phyloP scores from a whole-genome alignment of 495 filamentous ascomycete species.

The Penicillium atrosanguineum region DNA sequence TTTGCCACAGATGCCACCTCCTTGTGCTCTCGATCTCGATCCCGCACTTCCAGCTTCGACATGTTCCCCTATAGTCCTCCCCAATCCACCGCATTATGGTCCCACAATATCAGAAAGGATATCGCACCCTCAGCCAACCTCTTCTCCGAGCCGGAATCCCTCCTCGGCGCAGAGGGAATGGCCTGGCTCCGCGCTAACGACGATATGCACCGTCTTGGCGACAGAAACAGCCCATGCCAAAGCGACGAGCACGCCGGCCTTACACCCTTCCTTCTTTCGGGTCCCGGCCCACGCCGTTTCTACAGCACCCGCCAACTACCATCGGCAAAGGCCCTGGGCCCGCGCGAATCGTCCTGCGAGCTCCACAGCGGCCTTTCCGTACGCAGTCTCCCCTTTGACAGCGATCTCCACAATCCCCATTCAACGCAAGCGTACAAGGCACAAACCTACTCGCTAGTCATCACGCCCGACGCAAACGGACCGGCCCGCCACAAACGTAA shows the following conservation, averaged over 20 bases:
- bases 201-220: constrained; percentile 3
- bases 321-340: not conserved
- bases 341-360: not conserved
- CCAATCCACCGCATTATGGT: constrained; percentile 8
- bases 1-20: constrained; percentile 8
- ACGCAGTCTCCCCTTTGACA: not conserved
- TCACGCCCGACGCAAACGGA: not conserved
- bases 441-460: not conserved
- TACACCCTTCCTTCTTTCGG: not conserved
- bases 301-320: constrained; percentile 14
- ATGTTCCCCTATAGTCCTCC: constrained; percentile 26
- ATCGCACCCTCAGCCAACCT: not conserved
- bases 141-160: not conserved
- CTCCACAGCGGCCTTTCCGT: constrained; percentile 1
- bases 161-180: constrained; percentile 13
- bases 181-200: constrained; percentile 18
- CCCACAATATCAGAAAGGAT: not conserved
- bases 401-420: not conserved
- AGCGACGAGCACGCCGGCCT: not conserved
- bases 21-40: constrained; percentile 5
- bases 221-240: not conserved
- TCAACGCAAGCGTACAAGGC: not conserved
- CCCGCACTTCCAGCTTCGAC: constrained; percentile 12
- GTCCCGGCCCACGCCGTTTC: constrained; percentile 15
- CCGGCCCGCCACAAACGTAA: constrained; percentile 6